phyloP scores from a whole-genome alignment of 768 basidiomycete species.

The Coprinopsis sp. region DNA sequence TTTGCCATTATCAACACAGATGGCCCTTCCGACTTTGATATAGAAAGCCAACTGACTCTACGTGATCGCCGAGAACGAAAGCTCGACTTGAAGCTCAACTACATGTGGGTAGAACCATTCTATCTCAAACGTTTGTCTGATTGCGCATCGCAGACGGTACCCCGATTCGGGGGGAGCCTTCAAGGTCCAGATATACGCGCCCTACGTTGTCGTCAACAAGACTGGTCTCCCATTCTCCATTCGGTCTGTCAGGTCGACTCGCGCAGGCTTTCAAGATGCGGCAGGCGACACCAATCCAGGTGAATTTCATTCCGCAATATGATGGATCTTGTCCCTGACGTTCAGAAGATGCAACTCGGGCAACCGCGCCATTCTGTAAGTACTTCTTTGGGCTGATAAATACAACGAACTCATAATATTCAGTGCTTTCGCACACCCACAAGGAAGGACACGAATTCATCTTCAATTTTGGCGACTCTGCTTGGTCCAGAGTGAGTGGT shows the following conservation, averaged over 20 bases:
- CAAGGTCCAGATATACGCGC: conserved; percentile 91
- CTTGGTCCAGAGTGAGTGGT: conserved; percentile 77
- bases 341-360: conserved; percentile 30
- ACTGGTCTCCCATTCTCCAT: conserved; percentile 80
- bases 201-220: conserved; percentile 90
- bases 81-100: conserved; percentile 80
- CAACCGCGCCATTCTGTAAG: conserved; percentile 78
- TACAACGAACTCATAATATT: neutral
- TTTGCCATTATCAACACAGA: conserved; percentile 98
- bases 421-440: conserved; percentile 84
- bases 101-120: conserved; percentile 60
- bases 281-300: conserved; percentile 77
- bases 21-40: conserved; percentile 81
- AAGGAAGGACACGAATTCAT: conserved; percentile 80
- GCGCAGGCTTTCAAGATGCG: conserved; percentile 66
- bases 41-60: conserved; percentile 67
- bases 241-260: conserved; percentile 56
- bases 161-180: conserved; percentile 92
- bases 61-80: conserved; percentile 72
- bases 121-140: neutral
- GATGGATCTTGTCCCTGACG: neutral
- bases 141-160: conserved; percentile 50
- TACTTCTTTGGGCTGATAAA: conserved; percentile 11
- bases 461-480: conserved; percentile 74
- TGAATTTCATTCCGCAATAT: conserved; percentile 9